These are phyloP conservation scores for Erodium texanum DNA, from an alignment of 441 rosid genomes.

Conservation along the genomic window DNA sequence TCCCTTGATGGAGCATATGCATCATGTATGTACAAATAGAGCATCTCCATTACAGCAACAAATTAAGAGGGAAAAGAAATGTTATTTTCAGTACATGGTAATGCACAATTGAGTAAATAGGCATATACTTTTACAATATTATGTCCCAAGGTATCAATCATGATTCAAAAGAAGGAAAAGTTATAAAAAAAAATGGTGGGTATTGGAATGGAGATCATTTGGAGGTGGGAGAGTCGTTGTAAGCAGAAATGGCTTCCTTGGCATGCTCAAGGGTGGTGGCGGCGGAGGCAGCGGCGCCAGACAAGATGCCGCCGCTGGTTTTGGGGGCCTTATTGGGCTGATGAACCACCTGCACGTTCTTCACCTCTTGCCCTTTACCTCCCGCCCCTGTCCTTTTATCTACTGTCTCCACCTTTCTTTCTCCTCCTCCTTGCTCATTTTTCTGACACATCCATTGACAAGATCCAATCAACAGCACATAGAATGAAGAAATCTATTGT, in stretches of 20 bases:
- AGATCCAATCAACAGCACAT: neutral
- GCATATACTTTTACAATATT: neutral
- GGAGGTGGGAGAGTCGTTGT: constrained; percentile 10
- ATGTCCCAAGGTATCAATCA: neutral
- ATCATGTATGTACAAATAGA: neutral
- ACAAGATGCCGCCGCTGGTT: constrained; percentile 53
- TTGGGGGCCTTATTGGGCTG: constrained; percentile 24
- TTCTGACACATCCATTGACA: neutral
- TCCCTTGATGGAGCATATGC: neutral
- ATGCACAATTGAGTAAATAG: neutral
- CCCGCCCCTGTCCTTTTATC: constrained; percentile 39
- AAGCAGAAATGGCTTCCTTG: constrained; percentile 36
- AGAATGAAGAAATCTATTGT: neutral
- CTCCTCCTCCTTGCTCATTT: constrained; percentile 26
- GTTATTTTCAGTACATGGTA: neutral
- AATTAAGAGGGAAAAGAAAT: neutral
- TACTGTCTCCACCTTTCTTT: constrained; percentile 19
- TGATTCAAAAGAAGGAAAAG: no score
- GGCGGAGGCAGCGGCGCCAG: constrained; percentile 49
- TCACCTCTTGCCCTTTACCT: constrained; percentile 39
- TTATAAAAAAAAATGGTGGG: neutral
- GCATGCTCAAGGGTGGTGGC: constrained; percentile 47
- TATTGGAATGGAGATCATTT: constrained; percentile 2
- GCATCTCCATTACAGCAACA: neutral
- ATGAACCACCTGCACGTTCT: constrained; percentile 41